phyloP scores from a whole-genome alignment of 768 basidiomycete genomes.

The Phaffia australis region DNA sequence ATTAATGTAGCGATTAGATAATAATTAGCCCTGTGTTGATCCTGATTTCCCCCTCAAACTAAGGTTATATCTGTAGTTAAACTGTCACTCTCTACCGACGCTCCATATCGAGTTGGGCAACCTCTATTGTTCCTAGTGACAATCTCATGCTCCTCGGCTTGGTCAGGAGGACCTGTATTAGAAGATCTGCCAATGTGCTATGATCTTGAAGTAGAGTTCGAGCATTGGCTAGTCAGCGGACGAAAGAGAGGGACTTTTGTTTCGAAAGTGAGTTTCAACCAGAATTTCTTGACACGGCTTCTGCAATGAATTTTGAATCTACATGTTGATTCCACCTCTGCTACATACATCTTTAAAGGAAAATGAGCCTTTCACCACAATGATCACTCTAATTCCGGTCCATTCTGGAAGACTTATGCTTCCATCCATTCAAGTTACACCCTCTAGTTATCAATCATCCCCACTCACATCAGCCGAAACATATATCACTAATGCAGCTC shows the following conservation, averaged over 20 bases:
- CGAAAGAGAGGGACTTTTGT: conserved; percentile 72
- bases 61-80: conserved; percentile 17
- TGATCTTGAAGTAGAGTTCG: conserved; percentile 61
- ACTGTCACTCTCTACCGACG: neutral
- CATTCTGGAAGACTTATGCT: conserved; percentile 70
- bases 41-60: neutral
- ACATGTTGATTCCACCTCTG: neutral
- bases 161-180: conserved; percentile 45
- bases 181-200: conserved; percentile 54
- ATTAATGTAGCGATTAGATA: neutral
- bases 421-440: conserved; percentile 54
- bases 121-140: conserved; percentile 60
- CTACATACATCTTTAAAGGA: conserved; percentile 44
- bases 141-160: conserved; percentile 65
- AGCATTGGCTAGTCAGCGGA: conserved; percentile 81
- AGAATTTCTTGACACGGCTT: neutral
- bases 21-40: neutral
- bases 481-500: conserved; percentile 73
- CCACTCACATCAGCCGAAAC: conserved; percentile 47
- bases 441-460: conserved; percentile 45
- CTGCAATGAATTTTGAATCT: neutral
- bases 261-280: conserved; percentile 49
- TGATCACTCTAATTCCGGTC: conserved; percentile 71
- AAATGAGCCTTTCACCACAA: conserved; percentile 49
- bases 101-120: conserved; percentile 56